phyloP scores from a whole-genome alignment of 2,329 filamentous ascomycete genomes.

The Mycosphaerelloides madeirae region DNA sequence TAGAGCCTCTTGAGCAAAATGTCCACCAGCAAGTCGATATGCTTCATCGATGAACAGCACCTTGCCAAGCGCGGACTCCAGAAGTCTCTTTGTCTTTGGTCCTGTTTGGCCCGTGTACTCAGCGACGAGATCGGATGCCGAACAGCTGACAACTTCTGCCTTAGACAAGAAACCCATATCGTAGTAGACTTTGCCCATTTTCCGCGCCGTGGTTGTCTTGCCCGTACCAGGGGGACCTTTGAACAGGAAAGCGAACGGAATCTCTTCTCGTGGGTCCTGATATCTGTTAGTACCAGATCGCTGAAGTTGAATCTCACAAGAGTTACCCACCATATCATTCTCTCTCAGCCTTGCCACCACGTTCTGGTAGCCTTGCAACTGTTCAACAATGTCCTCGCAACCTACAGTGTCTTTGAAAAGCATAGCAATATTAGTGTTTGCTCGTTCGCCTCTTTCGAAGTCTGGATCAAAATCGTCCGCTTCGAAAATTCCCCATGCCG shows the following conservation, averaged over 20 bases:
- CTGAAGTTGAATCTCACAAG: no score
- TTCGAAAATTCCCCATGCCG: conserved; percentile 34
- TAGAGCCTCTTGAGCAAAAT: conserved; percentile 53
- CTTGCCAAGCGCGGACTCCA: conserved; percentile 60
- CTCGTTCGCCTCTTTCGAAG: conserved; percentile 49
- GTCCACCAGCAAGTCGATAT: conserved; percentile 57
- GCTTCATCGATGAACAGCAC: conserved; percentile 71
- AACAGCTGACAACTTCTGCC: conserved; percentile 60
- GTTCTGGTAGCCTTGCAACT: conserved; percentile 53
- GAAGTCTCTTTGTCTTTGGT: conserved; percentile 56
- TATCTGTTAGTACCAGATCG: no score
- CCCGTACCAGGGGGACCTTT: conserved; percentile 64
- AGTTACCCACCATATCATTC: conserved; percentile 46
- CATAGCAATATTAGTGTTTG: conserved; percentile 46
- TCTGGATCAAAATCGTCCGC: conserved; percentile 56
- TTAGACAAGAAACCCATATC: conserved; percentile 64
- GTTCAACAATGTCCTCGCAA: conserved; percentile 49
- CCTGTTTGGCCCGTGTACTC: conserved; percentile 66
- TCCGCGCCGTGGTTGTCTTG: conserved; percentile 68
- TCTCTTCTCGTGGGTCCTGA: conserved; percentile 54
- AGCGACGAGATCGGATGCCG: conserved; percentile 64
- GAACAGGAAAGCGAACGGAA: conserved; percentile 67
- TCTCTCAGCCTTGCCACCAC: conserved; percentile 49
- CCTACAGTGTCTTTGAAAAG: conserved; percentile 59
- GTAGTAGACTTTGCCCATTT: conserved; percentile 71